These are phyloP conservation scores for Rhodosporidiobolus sp. DNA, from an alignment of 768 basidiomycete species.

Conservation along the genomic window DNA sequence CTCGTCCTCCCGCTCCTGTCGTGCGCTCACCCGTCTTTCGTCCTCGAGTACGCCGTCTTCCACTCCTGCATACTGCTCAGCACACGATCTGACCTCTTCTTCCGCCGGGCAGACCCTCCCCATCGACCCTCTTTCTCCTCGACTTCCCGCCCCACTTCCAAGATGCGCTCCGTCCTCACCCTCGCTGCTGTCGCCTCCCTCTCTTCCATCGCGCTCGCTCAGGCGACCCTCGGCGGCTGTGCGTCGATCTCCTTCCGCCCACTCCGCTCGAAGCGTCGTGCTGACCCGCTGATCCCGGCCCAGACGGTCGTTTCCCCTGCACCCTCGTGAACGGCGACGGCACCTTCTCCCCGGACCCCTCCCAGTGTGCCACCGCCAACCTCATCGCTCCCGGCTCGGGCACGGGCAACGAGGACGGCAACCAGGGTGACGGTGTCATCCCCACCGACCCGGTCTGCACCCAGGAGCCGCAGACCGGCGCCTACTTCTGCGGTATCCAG, in stretches of 20 bases:
- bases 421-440: slow-evolving; percentile 3
- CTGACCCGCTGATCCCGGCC: neutral
- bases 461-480: neutral
- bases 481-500: slow-evolving; percentile 30
- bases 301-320: slow-evolving; percentile 4
- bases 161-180: slow-evolving; percentile 2
- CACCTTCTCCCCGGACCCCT: slow-evolving; percentile 20
- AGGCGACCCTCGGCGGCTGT: neutral
- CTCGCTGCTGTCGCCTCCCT: slow-evolving; percentile 13
- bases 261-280: neutral
- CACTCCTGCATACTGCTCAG: no score
- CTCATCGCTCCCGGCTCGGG: slow-evolving; percentile 17
- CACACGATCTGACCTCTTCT: no score
- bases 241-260: slow-evolving; percentile 1
- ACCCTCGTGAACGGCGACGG: no score
- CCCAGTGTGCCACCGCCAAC: slow-evolving; percentile 10
- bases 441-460: slow-evolving; percentile 15
- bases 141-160: neutral
- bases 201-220: slow-evolving; percentile 7
- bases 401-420: neutral
- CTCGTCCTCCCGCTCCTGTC: neutral
- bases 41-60: neutral
- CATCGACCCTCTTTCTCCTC: neutral
- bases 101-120: no score
- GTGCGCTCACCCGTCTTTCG: neutral